phyloP scores from a whole-genome alignment of 768 basidiomycete species.

The Obba rivulosa region DNA sequence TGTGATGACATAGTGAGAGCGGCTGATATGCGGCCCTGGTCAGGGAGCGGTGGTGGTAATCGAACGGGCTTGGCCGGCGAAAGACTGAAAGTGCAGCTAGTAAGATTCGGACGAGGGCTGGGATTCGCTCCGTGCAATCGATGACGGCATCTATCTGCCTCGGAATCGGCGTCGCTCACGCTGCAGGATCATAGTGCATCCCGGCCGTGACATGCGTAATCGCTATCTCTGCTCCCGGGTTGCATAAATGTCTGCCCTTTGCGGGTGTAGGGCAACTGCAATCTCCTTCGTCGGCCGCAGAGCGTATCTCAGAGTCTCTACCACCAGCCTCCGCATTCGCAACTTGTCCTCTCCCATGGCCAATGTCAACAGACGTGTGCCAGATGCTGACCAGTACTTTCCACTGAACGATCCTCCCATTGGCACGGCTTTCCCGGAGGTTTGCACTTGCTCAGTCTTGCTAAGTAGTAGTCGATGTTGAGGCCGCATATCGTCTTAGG shows the following conservation, averaged over 20 bases:
- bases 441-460: slow-evolving; percentile 18
- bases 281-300: background rate
- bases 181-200: too few relatives aligned
- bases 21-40: too few relatives aligned
- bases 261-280: background rate
- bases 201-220: too few relatives aligned
- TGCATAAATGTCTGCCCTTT: background rate
- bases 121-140: too few relatives aligned
- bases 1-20: slow-evolving; percentile 1
- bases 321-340: background rate
- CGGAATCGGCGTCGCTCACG: too few relatives aligned
- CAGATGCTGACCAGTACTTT: slow-evolving; percentile 49
- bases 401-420: slow-evolving; percentile 56
- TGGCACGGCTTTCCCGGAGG: slow-evolving; percentile 35
- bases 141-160: too few relatives aligned
- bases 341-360: slow-evolving; percentile 4
- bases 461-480: background rate
- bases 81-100: too few relatives aligned
- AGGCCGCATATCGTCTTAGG: slow-evolving; percentile 15
- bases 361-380: slow-evolving; percentile 42
- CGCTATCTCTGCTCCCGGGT: too few relatives aligned
- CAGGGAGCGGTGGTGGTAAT: too few relatives aligned
- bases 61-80: too few relatives aligned
- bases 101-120: too few relatives aligned
- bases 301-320: background rate